phyloP scores from a whole-genome alignment of 2,329 filamentous ascomycete species.

The Neonectria faginata region DNA sequence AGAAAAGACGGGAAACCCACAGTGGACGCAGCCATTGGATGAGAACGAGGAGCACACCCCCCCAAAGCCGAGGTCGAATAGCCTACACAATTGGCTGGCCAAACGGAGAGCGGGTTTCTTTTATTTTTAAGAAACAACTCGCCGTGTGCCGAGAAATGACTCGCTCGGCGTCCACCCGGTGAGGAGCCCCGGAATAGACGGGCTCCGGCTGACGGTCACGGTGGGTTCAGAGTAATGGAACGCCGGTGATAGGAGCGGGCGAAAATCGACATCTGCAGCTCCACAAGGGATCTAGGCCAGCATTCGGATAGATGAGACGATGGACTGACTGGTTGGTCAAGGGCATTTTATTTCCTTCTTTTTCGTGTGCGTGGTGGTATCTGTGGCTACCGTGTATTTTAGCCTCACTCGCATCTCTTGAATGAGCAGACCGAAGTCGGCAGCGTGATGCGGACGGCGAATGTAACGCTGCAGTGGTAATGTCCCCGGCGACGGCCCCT shows the following conservation, averaged over 20 bases:
- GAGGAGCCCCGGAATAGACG: slow-evolving; percentile 11
- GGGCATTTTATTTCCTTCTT: slow-evolving; percentile 17
- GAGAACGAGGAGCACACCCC: neutral
- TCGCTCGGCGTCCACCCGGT: slow-evolving; percentile 22
- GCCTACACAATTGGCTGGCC: neutral
- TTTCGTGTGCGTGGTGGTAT: slow-evolving; percentile 1
- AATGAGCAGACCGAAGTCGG: slow-evolving; percentile 18
- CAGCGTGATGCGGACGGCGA: neutral
- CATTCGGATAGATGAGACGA: slow-evolving; percentile 23
- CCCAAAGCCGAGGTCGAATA: neutral
- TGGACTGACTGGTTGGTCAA: neutral
- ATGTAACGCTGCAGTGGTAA: slow-evolving; percentile 4
- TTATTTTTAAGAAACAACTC: neutral
- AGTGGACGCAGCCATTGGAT: slow-evolving; percentile 1
- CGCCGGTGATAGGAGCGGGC: slow-evolving; percentile 19
- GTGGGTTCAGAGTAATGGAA: neutral
- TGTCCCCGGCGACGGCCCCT: slow-evolving; percentile 43
- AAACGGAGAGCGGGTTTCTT: neutral
- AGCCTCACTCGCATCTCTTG: slow-evolving; percentile 4
- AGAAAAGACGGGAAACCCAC: neutral
- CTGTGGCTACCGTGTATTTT: slow-evolving; percentile 13
- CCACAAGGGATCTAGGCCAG: slow-evolving; percentile 15
- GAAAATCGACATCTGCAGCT: neutral
- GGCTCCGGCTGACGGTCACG: slow-evolving; percentile 11
- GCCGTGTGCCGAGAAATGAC: slow-evolving; percentile 18